phyloP scores from a whole-genome alignment of 306 rosid species.

The Acacia crassicarpa region DNA sequence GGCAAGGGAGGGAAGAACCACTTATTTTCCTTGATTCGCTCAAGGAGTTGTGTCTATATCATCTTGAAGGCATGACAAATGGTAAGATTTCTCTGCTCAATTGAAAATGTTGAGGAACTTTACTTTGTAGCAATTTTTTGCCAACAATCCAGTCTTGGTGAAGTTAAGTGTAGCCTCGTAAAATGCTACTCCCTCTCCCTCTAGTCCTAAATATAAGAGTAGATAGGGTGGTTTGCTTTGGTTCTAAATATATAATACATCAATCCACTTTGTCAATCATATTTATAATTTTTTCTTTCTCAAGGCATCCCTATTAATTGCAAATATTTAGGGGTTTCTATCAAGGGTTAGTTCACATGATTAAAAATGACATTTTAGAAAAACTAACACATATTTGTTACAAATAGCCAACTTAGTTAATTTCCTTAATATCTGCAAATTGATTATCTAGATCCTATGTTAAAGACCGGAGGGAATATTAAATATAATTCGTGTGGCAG shows the following conservation, averaged over 20 bases:
- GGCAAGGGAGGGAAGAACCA: slow-evolving; percentile 67
- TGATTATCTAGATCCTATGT: too few species aligned
- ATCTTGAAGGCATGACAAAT: slow-evolving; percentile 85
- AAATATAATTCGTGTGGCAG: background rate
- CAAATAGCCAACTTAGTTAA: too few species aligned
- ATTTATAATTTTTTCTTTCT: too few species aligned
- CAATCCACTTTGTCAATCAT: background rate
- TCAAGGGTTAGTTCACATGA: background rate
- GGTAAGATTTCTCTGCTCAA: slow-evolving; percentile 50
- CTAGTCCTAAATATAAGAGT: background rate
- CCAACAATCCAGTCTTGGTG: background rate
- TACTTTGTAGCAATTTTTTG: background rate
- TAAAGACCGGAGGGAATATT: background rate
- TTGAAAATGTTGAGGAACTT: background rate
- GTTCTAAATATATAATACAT: background rate
- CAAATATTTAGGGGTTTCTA: background rate
- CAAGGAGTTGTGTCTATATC: slow-evolving; percentile 67
- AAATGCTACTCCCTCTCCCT: background rate
- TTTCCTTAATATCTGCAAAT: too few species aligned
- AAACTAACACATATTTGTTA: background rate
- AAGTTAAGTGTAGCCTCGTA: background rate
- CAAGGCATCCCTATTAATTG: background rate
- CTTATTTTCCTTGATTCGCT: slow-evolving; percentile 64
- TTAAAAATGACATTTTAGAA: too few species aligned
- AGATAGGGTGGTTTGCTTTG: background rate